These are phyloP conservation scores for Neurospora hispaniola DNA, from an alignment of 495 filamentous ascomycete genomes.

Conservation along the genomic window DNA sequence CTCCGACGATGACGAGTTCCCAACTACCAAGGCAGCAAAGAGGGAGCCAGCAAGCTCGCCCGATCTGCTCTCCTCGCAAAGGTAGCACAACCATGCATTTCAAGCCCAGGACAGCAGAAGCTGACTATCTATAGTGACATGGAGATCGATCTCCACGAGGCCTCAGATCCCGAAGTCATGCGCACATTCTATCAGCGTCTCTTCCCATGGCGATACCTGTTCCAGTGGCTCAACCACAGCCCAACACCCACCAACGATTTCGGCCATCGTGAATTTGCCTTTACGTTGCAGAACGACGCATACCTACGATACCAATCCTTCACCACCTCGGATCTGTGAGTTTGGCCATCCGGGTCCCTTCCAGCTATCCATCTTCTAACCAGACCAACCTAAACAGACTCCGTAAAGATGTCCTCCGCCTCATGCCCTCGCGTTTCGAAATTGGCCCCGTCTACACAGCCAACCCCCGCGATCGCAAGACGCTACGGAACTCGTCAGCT, in stretches of 20 bases:
- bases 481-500: conserved; percentile 57
- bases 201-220: conserved; percentile 89
- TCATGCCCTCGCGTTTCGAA: conserved; percentile 90
- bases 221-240: conserved; percentile 97
- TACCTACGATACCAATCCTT: conserved; percentile 92
- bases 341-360: neutral
- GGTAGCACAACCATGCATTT: conserved; percentile 8
- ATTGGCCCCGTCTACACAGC: conserved; percentile 92
- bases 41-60: conserved; percentile 20
- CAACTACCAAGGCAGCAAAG: conserved; percentile 28
- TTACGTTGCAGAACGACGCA: conserved; percentile 80
- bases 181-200: conserved; percentile 88
- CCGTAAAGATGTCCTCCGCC: conserved; percentile 77
- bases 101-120: neutral
- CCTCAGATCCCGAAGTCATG: conserved; percentile 72
- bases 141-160: conserved; percentile 9
- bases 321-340: conserved; percentile 70
- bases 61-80: conserved; percentile 20
- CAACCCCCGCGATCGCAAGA: conserved; percentile 90
- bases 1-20: conserved; percentile 71
- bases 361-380: neutral
- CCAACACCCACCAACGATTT: conserved; percentile 79
- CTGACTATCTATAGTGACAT: neutral
- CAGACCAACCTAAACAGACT: conserved; percentile 39
- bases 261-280: conserved; percentile 85